These are phyloP conservation scores for Penicillium pancosmium DNA, from an alignment of 495 filamentous ascomycete genomes.

Conservation along the genomic window DNA sequence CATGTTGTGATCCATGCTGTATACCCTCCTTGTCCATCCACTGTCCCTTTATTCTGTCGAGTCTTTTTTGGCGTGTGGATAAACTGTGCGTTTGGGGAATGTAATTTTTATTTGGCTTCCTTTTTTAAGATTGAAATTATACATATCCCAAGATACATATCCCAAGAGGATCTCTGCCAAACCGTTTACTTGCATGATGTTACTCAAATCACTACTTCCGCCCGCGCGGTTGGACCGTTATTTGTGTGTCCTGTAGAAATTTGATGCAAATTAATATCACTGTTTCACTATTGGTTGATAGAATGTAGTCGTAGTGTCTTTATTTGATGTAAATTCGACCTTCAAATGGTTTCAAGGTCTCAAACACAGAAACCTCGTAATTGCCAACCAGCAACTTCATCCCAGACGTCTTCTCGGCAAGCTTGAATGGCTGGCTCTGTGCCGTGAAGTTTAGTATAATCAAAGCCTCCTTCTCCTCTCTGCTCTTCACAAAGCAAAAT, in stretches of 20 bases:
- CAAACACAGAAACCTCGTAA: slow-evolving; percentile 4
- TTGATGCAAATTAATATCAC: too few relatives aligned
- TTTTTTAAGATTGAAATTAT: too few relatives aligned
- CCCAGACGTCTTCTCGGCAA: neutral
- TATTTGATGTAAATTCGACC: slow-evolving; percentile 23
- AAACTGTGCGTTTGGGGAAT: neutral
- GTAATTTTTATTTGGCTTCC: too few relatives aligned
- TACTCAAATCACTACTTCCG: too few relatives aligned
- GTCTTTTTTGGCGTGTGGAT: neutral
- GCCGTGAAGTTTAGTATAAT: slow-evolving; percentile 29
- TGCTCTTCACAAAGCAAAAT: slow-evolving; percentile 23
- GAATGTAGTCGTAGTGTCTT: neutral
- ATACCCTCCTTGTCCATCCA: slow-evolving; percentile 5
- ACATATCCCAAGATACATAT: too few relatives aligned
- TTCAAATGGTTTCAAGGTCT: slow-evolving; percentile 23
- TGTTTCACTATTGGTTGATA: too few relatives aligned
- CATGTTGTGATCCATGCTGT: slow-evolving; percentile 2
- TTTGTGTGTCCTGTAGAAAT: too few relatives aligned
- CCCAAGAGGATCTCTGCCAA: too few relatives aligned
- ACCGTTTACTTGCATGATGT: too few relatives aligned
- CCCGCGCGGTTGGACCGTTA: too few relatives aligned
- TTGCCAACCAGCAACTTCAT: slow-evolving; percentile 25
- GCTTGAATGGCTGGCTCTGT: slow-evolving; percentile 17
- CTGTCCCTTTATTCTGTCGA: neutral
- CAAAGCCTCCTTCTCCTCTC: slow-evolving; percentile 15